Evolutionary conservation across 2,329 filamentous ascomycete species (phyloP), one percentile per base, ranked within the genome.

Genomic region (Elsinoe ampelina): DNA sequence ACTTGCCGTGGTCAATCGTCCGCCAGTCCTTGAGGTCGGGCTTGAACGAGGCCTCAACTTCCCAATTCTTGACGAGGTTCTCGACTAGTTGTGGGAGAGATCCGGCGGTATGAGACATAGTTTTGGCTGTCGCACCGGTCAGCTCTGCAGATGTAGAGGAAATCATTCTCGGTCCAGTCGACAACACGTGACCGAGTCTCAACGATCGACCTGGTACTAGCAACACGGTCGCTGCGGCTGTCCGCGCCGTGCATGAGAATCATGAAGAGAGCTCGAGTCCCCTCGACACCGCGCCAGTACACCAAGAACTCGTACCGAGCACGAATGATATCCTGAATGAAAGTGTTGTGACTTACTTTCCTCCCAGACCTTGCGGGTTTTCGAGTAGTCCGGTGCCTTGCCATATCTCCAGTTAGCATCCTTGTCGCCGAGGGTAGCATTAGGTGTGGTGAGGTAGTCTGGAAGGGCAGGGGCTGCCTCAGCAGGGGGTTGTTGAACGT

Each of bases 51-150:
- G 84, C 84, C 67, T 86, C 83, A 54, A 86, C 79, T 68, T 86
- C 83, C 84, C 83, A 86, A 67, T 86, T 86, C 72, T 86, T 86
- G 65, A 86, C 83, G 1, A 86, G 77, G 65, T 86, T 86, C 67
- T 86, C 79, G 38, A 86, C 82, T 3, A 86, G 76, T 50, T 77
- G 70, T 12, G 80, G 77, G 2, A 86, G 76, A 57, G 77, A 82
- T 35, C 74, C 75, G 2, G 80, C 72, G 45, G 70, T 68, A 67
- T 86, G 83, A 63, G 70, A 76, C 68, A 72, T 75, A 35, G 70
- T 73, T 67, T 83, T 85, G 55, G 79, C 82, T 86, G 63, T 22
- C 10, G 3, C 2, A 35, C 41, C 17, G 17, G 58, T 63, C 45
- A 64, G 63, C 59, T 36, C 48, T 26, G 19, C 11, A 4, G 11